A percentile compares a stretch with the other conserved stretches of the same genome.
phyloP scores from a whole-genome alignment of 257 asterid species.

The Nicotiana obtusifolia region DNA sequence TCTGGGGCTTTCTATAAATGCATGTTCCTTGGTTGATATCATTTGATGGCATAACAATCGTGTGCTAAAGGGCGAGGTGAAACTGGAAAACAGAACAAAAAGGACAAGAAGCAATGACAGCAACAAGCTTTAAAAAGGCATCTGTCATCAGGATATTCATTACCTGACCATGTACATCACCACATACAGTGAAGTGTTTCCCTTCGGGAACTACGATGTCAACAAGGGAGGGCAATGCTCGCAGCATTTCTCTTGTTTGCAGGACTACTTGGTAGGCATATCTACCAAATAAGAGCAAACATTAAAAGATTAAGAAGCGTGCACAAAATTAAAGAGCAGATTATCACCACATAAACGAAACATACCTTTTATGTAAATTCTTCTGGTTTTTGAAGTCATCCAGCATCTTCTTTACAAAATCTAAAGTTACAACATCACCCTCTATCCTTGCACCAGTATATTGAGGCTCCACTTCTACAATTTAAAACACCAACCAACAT shows the following conservation, averaged over 20 bases:
- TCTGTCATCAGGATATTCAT: conserved; percentile 11
- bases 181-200: conserved; percentile 92
- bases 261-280: conserved; percentile 93
- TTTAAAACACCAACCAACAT: conserved; percentile 29
- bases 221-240: conserved; percentile 87
- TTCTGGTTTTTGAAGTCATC: conserved; percentile 91
- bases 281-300: conserved; percentile 30
- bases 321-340: neutral
- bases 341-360: neutral
- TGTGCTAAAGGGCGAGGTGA: neutral
- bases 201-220: conserved; percentile 79
- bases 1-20: neutral
- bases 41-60: neutral
- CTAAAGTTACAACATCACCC: conserved; percentile 84
- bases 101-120: neutral
- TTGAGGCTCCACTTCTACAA: conserved; percentile 82
- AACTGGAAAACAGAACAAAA: neutral
- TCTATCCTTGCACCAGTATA: conserved; percentile 91
- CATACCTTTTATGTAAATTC: conserved; percentile 75
- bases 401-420: conserved; percentile 90
- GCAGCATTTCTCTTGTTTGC: conserved; percentile 67
- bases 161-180: conserved; percentile 99
- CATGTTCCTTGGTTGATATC: neutral
- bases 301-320: neutral
- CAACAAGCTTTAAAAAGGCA: neutral